Conservation (phyloP, 2,329 filamentous ascomycete genomes). For the Pseudopyrenochaeta lycopersici region DNA sequence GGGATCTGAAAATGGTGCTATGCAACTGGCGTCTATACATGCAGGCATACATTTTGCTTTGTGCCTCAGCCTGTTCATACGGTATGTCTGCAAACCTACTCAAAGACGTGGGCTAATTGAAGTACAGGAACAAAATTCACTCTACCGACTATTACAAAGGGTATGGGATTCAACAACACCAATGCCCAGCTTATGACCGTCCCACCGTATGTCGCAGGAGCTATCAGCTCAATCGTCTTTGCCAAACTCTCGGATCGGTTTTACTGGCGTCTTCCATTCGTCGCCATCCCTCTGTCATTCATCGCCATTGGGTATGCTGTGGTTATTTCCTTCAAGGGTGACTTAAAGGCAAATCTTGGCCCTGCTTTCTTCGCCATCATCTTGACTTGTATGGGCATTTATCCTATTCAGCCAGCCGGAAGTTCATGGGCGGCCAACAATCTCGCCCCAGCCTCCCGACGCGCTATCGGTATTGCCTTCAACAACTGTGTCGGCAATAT, state of each 20-base stretch:
- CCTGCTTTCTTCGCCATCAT: constrained; percentile 56
- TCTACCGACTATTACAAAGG: not conserved
- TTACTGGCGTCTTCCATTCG: constrained; percentile 33
- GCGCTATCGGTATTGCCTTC: constrained; percentile 34
- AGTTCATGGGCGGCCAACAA: constrained; percentile 39
- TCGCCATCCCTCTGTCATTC: constrained; percentile 22
- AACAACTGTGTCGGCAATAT: constrained; percentile 37
- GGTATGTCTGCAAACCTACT: constrained; percentile 13
- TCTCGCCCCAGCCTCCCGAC: constrained; percentile 31
- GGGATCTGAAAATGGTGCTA: constrained; percentile 35
- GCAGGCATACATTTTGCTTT: constrained; percentile 38
- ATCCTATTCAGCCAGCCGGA: constrained; percentile 31
- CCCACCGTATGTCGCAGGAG: constrained; percentile 32
- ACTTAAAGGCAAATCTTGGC: constrained; percentile 52
- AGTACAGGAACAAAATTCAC: constrained; percentile 10
- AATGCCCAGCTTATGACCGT: constrained; percentile 36
- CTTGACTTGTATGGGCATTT: constrained; percentile 49
- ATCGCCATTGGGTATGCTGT: constrained; percentile 53
- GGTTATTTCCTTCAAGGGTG: constrained; percentile 49
- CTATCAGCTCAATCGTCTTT: constrained; percentile 26
- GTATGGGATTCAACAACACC: constrained; percentile 34
- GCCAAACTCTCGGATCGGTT: constrained; percentile 27
- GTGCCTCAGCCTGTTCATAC: constrained; percentile 36
- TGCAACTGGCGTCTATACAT: constrained; percentile 42
- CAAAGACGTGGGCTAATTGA: constrained; percentile 1